Conservation (phyloP, 2,329 filamentous ascomycete genomes). For the Penicillium sp. region DNA sequence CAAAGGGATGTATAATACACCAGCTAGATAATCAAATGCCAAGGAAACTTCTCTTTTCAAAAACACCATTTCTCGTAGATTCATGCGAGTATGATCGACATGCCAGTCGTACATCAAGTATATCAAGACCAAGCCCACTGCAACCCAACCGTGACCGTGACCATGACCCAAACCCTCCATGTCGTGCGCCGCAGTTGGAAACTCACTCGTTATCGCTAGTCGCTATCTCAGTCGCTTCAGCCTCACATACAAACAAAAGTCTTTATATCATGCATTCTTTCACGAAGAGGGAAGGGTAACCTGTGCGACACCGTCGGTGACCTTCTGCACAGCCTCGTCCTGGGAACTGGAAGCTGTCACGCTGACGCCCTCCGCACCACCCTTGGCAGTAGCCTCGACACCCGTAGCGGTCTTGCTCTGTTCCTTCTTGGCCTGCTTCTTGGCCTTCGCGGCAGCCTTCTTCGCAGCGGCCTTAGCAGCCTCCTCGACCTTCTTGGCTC, state of each 20-base stretch:
- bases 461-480: constrained; percentile 43
- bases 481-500: constrained; percentile 65
- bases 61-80: constrained; percentile 15
- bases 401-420: constrained; percentile 35
- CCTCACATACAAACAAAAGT: not conserved
- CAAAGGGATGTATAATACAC: not conserved
- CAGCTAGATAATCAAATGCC: not conserved
- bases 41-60: constrained; percentile 3
- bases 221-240: not conserved
- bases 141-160: constrained; percentile 5
- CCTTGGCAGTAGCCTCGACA: constrained; percentile 40
- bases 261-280: not conserved
- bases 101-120: constrained; percentile 10
- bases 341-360: constrained; percentile 21
- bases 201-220: constrained; percentile 3
- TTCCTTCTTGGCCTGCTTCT: constrained; percentile 36
- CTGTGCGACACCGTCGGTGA: constrained; percentile 44
- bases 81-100: constrained; percentile 15
- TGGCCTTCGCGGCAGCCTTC: constrained; percentile 39
- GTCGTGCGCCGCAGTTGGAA: constrained; percentile 14
- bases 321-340: constrained; percentile 41
- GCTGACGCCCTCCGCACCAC: constrained; percentile 29
- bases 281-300: constrained; percentile 44
- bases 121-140: constrained; percentile 6
- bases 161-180: constrained; percentile 8